Base-by-base conservation (phyloP, 495 filamentous ascomycete species). In the Penicillium diatomitis region DNA sequence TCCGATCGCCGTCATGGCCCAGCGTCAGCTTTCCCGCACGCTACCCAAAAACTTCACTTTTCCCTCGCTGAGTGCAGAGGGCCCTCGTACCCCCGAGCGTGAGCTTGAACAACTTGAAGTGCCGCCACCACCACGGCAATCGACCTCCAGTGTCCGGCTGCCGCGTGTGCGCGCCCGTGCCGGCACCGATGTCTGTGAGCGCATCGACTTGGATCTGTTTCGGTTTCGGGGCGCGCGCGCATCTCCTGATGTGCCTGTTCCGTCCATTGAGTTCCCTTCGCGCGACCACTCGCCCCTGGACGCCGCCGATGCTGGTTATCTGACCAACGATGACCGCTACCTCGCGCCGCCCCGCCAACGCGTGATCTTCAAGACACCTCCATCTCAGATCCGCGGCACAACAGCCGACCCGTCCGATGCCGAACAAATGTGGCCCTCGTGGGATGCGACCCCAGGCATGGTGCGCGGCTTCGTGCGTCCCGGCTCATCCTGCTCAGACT, bases 1-100 rank as follows among this genome's bases (percentile, higher is more conserved):
- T 50, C 47, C 43, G 39, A 46, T 44, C 9, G 41, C 38, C 63
- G 66, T 44, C 56, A 78, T 79, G 76, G 63, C 71, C 49, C 63
- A 64, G 55, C 63, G 65, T 57, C 74, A 72, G 49, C 68, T 83
- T 30, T 84, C 80, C 53, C 81, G 80, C 48, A 83, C 80, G 9
- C 73, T 85, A 32, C 82, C 82, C 27, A 75, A 81, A 44, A 81
- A 78, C 64, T 84, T 84, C 62, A 77, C 72, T 28, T 83, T 82
- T 53, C 73, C 81, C 62, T 80, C 77, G 44, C 60, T 66, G 27
- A 69, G 70, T 55, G 63, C 67, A 45, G 69, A 72, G 37, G 65
- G 71, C 41, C 82, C 82, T 32, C 78, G 65, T 55, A 85, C 82
- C 6, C 82, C 81, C 28, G 76, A 83, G 50, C 77, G 66, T 43